These are phyloP conservation scores for Cicer pinnatifidum DNA, from an alignment of 306 rosid genomes.

Conservation along the genomic window DNA sequence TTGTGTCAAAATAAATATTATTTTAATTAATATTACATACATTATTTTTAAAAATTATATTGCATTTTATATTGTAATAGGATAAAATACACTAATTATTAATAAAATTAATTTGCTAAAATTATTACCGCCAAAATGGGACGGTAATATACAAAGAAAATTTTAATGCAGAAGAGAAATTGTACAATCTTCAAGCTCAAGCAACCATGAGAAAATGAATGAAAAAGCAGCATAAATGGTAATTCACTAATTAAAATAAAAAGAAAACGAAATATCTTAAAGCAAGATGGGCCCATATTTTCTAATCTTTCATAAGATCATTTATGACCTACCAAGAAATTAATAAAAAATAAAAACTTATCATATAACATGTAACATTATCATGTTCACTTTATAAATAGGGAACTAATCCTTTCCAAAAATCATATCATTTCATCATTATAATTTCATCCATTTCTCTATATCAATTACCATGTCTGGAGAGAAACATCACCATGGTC, in stretches of 20 bases:
- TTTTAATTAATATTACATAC: too few species aligned
- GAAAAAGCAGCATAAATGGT: too few species aligned
- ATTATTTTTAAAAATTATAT: too few species aligned
- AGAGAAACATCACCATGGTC: constrained; percentile 54
- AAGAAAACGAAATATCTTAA: neutral
- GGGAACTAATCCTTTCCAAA: neutral
- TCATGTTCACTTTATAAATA: constrained; percentile 45
- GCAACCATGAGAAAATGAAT: neutral
- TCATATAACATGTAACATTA: constrained; percentile 9
- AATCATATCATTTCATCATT: constrained; percentile 18
- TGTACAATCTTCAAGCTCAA: neutral
- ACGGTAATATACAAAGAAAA: too few species aligned
- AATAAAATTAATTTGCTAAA: too few species aligned
- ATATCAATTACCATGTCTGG: constrained; percentile 58
- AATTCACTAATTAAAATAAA: neutral
- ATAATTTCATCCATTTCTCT: neutral
- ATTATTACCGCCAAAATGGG: too few species aligned
- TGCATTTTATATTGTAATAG: too few species aligned
- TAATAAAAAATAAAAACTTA: constrained; percentile 5
- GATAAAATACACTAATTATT: too few species aligned
- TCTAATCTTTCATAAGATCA: neutral
- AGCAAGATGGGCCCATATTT: neutral
- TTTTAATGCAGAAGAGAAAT: neutral
- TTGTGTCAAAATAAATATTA: too few species aligned
- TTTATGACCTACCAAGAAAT: constrained; percentile 43